phyloP scores from a whole-genome alignment of 169 alveolate genomes.

The Theileria annulata region DNA sequence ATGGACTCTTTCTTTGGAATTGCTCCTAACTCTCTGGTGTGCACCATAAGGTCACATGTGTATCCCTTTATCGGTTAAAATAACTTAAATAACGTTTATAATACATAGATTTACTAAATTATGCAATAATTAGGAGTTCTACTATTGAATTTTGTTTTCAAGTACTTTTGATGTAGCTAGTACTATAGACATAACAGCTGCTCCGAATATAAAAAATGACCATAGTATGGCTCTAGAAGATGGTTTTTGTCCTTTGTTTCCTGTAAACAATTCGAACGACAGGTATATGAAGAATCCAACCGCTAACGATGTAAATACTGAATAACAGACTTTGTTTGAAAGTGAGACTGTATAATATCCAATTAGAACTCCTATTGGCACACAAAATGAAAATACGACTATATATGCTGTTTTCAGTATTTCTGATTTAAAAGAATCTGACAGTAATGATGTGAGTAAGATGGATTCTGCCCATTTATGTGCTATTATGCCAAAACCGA shows the following conservation, averaged over 20 bases:
- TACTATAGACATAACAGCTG: constrained; percentile 41
- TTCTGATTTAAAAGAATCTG: constrained; percentile 31
- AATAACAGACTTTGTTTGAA: not conserved
- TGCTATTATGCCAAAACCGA: constrained; percentile 68
- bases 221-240: constrained; percentile 36
- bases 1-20: not conserved
- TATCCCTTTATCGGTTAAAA: not conserved
- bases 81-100: not conserved
- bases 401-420: constrained; percentile 17
- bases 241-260: constrained; percentile 9
- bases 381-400: constrained; percentile 49
- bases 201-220: constrained; percentile 51
- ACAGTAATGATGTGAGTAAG: constrained; percentile 37
- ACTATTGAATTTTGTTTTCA: constrained; percentile 20
- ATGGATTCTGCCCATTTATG: constrained; percentile 72
- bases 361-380: constrained; percentile 58
- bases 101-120: not conserved
- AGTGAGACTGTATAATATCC: constrained; percentile 24
- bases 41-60: constrained; percentile 40
- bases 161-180: constrained; percentile 33
- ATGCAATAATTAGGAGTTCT: not conserved
- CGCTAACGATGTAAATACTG: constrained; percentile 53
- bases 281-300: constrained; percentile 66
- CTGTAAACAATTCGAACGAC: constrained; percentile 65
- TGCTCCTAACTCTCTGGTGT: constrained; percentile 6